phyloP scores from a whole-genome alignment of 768 basidiomycete genomes.

The Hericium erinaceus region DNA sequence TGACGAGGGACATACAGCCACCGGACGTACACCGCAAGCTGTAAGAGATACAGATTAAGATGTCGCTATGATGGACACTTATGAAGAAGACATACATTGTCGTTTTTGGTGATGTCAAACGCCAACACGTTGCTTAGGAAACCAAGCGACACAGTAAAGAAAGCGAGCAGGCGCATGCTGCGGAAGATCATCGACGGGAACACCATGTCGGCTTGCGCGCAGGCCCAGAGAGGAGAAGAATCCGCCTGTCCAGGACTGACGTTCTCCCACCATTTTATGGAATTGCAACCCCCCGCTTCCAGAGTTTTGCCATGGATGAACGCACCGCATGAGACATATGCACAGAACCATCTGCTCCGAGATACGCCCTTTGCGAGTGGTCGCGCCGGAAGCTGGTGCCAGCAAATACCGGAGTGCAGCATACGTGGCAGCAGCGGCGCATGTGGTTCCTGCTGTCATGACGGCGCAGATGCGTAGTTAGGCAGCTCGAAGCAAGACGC shows the following conservation, averaged over 20 bases:
- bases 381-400: background rate
- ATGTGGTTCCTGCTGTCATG: background rate
- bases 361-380: too few species aligned
- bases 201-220: background rate
- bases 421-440: background rate
- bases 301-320: background rate
- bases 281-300: too few species aligned
- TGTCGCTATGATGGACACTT: conserved; percentile 14
- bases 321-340: background rate
- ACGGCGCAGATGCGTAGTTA: background rate
- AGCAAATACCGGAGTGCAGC: background rate
- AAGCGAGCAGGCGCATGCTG: background rate
- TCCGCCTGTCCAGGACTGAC: too few species aligned
- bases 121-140: conserved; percentile 10
- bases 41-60: conserved; percentile 8
- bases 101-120: conserved; percentile 27
- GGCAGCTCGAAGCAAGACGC: background rate
- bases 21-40: conserved; percentile 14
- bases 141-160: background rate
- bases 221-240: too few species aligned
- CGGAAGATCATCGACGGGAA: background rate
- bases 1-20: too few species aligned
- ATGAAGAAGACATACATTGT: conserved; percentile 25
- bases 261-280: too few species aligned
- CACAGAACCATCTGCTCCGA: too few species aligned